Base-by-base conservation (phyloP, 2,329 filamentous ascomycete genomes). In the Zasmidium cellare region DNA sequence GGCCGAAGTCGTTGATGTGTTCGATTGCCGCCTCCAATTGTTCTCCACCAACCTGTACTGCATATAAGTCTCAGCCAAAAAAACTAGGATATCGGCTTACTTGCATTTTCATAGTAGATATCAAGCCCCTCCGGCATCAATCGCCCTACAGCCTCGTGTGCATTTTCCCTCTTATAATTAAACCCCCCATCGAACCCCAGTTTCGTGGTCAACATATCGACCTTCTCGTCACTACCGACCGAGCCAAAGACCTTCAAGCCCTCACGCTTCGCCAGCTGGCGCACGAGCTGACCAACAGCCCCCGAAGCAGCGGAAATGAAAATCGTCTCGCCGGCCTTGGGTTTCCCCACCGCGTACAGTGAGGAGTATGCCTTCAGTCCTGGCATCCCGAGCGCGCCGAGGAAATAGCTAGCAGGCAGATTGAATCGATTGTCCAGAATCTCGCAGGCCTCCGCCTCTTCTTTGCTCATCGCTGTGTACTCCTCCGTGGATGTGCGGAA, bases 111-210 rank as follows among this genome's bases (percentile, higher is more conserved):
- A 69, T 87, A 92, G 78, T 91, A 91, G 71, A 92, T 91, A 69
- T 96, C 90, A 60, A 96, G 82, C 3, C 90, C 91, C 12, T 91
- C 75, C 0, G 90, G 90, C 0, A 88, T 89, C 18, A 94, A 80
- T 57, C 89, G 82, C 63, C 79, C 75, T 55, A 96, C 80, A 0
- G 89, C 90, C 9, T 87, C 87, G 0, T 75, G 70, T 0, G 90
- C 82, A 65, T 82, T 84, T 77, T 94, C 90, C 65, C 84, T 92
- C 82, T 94, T 93, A 81, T 96, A 96, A 80, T 96, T 94, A 78
- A 93, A 94, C 7, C 87, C 91, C 14, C 74, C 82, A 68, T 91
- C 87, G 70, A 91, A 92, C 24, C 81, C 80, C 28, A 92, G 81
- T 50, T 89, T 85, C 54, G 88, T 85, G 56, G 74, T 78, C 71